Evolutionary conservation across 768 basidiomycete species (phyloP).

Genomic region (Pleurotus citrinopileatus): DNA sequence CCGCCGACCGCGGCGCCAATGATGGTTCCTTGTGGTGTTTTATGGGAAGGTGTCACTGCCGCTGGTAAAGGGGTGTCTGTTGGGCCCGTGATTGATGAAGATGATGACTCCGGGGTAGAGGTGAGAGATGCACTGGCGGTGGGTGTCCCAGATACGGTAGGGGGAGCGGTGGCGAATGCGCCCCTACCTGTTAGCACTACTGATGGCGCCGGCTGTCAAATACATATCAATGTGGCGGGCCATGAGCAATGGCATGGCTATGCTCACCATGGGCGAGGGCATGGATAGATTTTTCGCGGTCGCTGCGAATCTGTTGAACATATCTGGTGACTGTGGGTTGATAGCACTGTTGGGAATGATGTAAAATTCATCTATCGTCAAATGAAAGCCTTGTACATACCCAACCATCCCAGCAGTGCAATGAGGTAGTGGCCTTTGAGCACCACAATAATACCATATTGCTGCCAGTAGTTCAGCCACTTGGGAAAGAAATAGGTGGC

Average conservation of each 20-base stretch:
- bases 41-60: background rate
- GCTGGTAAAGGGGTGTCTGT: background rate
- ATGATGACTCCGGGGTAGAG: conserved; percentile 1
- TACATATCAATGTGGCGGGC: background rate
- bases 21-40: conserved; percentile 5
- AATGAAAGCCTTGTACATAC: background rate
- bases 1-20: conserved; percentile 14
- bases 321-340: conserved; percentile 13
- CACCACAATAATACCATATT: conserved; percentile 17
- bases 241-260: background rate
- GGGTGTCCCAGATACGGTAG: background rate
- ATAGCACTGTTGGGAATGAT: too few species aligned
- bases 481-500: conserved; percentile 19
- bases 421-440: conserved; percentile 30
- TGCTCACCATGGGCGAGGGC: background rate
- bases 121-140: background rate
- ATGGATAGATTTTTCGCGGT: conserved; percentile 12
- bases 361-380: too few species aligned
- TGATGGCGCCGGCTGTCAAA: background rate
- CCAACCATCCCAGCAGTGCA: conserved; percentile 24
- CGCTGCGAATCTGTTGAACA: conserved; percentile 4
- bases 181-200: conserved; percentile 8
- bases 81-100: conserved; percentile 8
- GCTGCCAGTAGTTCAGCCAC: conserved; percentile 33
- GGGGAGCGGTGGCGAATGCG: conserved; percentile 10